Evolutionary conservation across 1,284 basidiomycete species (phyloP).

Genomic region (Vanrija sp.): DNA sequence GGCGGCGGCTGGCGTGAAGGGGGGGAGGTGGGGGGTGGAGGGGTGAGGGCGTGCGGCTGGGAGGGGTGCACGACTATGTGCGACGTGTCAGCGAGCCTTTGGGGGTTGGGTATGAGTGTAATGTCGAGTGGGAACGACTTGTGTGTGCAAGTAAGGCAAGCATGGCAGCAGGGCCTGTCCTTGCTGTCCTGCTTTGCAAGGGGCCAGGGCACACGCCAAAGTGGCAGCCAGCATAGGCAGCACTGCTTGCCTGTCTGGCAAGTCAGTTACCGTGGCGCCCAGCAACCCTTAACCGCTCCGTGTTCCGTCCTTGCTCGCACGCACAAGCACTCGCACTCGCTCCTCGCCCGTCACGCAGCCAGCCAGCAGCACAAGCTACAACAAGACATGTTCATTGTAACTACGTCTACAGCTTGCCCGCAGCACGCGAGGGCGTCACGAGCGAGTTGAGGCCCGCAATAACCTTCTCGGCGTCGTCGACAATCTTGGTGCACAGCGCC

Average conservation of each 20-base stretch:
- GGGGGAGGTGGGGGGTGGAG: not conserved
- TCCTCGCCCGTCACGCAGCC: not conserved
- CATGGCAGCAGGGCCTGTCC: too few relatives aligned
- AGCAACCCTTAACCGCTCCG: too few relatives aligned
- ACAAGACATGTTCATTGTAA: not conserved
- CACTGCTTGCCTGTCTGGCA: not conserved
- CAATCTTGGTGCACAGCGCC: conserved; percentile 66
- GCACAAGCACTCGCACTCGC: too few relatives aligned
- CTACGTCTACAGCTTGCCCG: conserved; percentile 23
- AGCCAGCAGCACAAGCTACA: not conserved
- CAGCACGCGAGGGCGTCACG: conserved; percentile 14
- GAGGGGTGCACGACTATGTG: too few relatives aligned
- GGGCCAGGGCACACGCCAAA: not conserved
- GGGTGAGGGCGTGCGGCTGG: not conserved
- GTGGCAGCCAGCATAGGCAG: not conserved
- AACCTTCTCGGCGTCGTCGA: conserved; percentile 69
- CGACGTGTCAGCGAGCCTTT: not conserved
- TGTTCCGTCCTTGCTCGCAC: too few relatives aligned
- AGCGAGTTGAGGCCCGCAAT: conserved; percentile 55
- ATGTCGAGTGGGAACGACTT: not conserved
- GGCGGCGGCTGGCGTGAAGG: not conserved
- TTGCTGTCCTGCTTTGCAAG: not conserved
- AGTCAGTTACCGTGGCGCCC: not conserved
- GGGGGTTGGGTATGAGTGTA: not conserved
- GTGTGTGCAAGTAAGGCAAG: too few relatives aligned